phyloP scores from a whole-genome alignment of 176 grass and related monocot species.

The Lolium multiflorum region DNA sequence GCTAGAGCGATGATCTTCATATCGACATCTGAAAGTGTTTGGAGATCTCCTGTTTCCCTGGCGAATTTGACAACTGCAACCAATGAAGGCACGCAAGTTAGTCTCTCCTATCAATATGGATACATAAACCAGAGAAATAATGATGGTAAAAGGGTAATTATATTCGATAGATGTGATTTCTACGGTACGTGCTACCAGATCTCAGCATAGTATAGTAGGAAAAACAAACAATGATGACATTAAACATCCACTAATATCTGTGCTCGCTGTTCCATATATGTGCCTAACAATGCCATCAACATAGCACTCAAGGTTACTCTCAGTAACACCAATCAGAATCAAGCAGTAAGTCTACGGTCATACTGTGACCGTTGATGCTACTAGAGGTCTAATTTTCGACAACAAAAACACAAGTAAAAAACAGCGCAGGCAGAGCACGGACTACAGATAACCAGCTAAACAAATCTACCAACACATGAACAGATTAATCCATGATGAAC shows the following conservation, averaged over 20 bases:
- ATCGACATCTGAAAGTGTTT: conserved; percentile 94
- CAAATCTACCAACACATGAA: no score
- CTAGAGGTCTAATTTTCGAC: no score
- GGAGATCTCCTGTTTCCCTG: conserved; percentile 91
- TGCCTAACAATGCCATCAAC: not conserved
- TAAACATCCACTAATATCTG: not conserved
- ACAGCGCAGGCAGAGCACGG: no score
- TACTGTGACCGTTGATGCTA: no score
- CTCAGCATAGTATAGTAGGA: not conserved
- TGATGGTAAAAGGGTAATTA: not conserved
- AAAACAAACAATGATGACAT: not conserved
- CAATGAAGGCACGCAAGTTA: conserved; percentile 6
- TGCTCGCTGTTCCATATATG: not conserved
- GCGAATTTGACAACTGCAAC: conserved; percentile 88
- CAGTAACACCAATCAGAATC: not conserved
- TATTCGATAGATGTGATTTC: not conserved
- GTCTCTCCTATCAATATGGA: not conserved
- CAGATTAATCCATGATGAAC: no score
- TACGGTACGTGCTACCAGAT: not conserved
- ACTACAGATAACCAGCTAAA: no score
- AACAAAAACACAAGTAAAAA: no score
- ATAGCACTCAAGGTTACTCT: not conserved
- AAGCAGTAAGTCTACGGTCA: not conserved
- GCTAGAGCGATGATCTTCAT: conserved; percentile 93
- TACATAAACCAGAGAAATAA: not conserved